Percentiles rank a stretch among this genome's conserved stretches.
phyloP scores from a whole-genome alignment of 2,329 filamentous ascomycete species.

The Pseudogymnoascus sp. region DNA sequence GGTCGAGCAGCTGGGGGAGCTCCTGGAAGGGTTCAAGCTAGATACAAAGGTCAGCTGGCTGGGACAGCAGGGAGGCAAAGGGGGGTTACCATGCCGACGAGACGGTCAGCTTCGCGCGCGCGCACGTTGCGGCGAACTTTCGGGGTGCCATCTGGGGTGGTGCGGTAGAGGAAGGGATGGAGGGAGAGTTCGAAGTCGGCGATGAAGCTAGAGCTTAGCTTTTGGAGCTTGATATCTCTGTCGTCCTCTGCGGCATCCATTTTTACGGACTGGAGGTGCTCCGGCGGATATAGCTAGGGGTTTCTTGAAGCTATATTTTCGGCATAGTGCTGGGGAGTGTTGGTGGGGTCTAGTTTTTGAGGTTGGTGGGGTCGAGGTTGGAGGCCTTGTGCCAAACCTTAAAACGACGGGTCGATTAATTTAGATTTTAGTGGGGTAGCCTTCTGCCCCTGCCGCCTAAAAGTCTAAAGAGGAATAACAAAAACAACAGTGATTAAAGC shows the following conservation, averaged over 20 bases:
- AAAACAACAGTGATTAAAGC: too few relatives aligned
- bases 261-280: neutral
- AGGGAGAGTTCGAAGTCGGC: conserved; percentile 48
- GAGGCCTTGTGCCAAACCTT: neutral
- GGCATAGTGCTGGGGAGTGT: neutral
- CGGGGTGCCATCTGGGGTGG: conserved; percentile 35
- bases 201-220: conserved; percentile 49
- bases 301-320: neutral
- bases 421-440: conserved; percentile 1
- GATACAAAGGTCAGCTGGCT: conserved; percentile 8
- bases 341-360: neutral
- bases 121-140: conserved; percentile 42
- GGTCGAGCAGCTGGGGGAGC: conserved; percentile 85
- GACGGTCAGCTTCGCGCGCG: conserved; percentile 38
- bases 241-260: conserved; percentile 57
- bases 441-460: too few relatives aligned
- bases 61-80: conserved; percentile 12
- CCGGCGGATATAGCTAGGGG: neutral
- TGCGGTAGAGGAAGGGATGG: conserved; percentile 42
- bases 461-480: too few relatives aligned
- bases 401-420: neutral
- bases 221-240: conserved; percentile 53
- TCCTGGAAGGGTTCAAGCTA: conserved; percentile 84
- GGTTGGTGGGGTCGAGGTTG: neutral
- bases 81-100: conserved; percentile 36